These are phyloP conservation scores for Talaromyces trachyspermus DNA, from an alignment of 495 filamentous ascomycete species.

Conservation along the genomic window DNA sequence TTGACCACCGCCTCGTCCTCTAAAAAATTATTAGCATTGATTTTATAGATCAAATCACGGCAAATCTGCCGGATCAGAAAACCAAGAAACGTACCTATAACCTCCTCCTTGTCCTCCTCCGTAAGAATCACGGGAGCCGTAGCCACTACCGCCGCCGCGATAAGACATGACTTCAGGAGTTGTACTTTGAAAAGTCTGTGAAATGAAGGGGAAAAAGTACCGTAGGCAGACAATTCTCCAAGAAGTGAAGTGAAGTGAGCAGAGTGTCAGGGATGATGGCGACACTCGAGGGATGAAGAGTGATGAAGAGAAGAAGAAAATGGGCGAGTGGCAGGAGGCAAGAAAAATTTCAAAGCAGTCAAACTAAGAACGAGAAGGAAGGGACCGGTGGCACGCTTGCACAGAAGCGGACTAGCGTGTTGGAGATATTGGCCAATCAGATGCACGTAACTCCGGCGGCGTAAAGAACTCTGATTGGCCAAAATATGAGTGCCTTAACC, in stretches of 20 bases:
- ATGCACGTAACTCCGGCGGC: no score
- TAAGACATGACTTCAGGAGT: slow-evolving; percentile 59
- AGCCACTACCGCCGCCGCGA: slow-evolving; percentile 48
- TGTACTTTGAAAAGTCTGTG: slow-evolving; percentile 16
- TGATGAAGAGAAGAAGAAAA: slow-evolving; percentile 14
- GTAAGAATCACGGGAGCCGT: slow-evolving; percentile 44
- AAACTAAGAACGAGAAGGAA: no score
- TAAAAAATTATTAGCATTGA: slow-evolving; percentile 19
- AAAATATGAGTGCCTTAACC: no score
- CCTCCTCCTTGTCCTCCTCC: slow-evolving; percentile 34
- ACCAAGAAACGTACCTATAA: slow-evolving; percentile 25
- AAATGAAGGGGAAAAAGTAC: slow-evolving; percentile 12
- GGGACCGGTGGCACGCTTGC: no score
- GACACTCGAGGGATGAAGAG: slow-evolving; percentile 9
- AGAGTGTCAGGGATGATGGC: slow-evolving; percentile 14
- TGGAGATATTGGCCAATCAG: no score
- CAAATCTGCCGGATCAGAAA: slow-evolving; percentile 6
- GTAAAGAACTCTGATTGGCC: no score
- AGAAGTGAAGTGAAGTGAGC: slow-evolving; percentile 20
- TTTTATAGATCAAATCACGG: background rate
- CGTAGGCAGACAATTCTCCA: slow-evolving; percentile 13
- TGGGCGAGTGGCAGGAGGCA: slow-evolving; percentile 13
- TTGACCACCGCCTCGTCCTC: slow-evolving; percentile 43
- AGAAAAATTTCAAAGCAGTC: slow-evolving; percentile 20
- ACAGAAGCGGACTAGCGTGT: no score